Conservation (phyloP, 2,329 filamentous ascomycete genomes). For the Cladosporium sp. region DNA sequence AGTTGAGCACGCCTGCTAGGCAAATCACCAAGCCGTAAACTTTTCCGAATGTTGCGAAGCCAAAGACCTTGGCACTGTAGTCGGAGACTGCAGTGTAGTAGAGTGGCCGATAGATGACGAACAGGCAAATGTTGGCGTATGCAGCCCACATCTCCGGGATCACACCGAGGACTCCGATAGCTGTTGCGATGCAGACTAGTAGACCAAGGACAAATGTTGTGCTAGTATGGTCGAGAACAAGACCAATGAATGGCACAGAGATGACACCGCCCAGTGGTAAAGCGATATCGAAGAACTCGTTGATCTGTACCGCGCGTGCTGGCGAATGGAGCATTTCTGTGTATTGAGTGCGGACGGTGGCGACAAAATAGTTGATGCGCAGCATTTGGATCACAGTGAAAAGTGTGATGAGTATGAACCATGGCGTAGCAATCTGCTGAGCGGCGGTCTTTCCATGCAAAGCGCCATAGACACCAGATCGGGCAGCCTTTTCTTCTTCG, state of each 20-base stretch:
- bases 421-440: constrained; percentile 72
- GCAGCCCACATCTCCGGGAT: constrained; percentile 67
- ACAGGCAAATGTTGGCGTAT: constrained; percentile 72
- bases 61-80: constrained; percentile 87
- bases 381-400: constrained; percentile 63
- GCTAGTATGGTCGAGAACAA: constrained; percentile 70
- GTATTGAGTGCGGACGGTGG: constrained; percentile 80
- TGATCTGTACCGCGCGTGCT: constrained; percentile 62
- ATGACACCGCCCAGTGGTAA: constrained; percentile 77
- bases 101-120: constrained; percentile 79
- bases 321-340: constrained; percentile 64
- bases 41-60: constrained; percentile 85
- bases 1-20: constrained; percentile 76
- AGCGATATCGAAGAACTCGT: constrained; percentile 81
- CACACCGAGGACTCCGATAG: constrained; percentile 72
- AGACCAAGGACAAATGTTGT: constrained; percentile 67
- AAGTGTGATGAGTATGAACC: constrained; percentile 78
- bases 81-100: constrained; percentile 90
- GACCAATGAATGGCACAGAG: constrained; percentile 82
- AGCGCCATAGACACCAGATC: constrained; percentile 79
- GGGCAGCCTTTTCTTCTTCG: constrained; percentile 66
- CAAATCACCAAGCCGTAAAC: constrained; percentile 93
- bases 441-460: constrained; percentile 69
- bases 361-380: constrained; percentile 85
- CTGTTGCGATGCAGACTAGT: constrained; percentile 67